These are phyloP conservation scores for Xylaria grammica DNA, from an alignment of 495 filamentous ascomycete genomes.

Conservation along the genomic window DNA sequence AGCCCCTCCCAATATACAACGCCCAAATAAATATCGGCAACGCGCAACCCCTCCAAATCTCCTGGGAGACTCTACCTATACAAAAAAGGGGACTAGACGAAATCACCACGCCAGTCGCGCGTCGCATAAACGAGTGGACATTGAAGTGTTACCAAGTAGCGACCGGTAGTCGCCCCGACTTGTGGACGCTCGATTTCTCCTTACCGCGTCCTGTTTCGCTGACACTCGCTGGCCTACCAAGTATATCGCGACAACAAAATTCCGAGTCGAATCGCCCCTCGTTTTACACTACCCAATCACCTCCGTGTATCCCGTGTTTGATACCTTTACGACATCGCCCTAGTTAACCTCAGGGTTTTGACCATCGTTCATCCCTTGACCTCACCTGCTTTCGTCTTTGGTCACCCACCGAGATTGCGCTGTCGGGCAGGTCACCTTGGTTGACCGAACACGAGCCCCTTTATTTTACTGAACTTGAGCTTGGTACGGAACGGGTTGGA, in stretches of 20 bases:
- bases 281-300: conserved; percentile 3
- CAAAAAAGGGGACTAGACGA: background rate
- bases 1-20: background rate
- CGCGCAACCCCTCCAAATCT: background rate
- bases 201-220: background rate
- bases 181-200: background rate
- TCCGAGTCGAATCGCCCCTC: conserved; percentile 12
- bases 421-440: background rate
- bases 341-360: background rate
- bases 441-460: background rate
- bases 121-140: background rate
- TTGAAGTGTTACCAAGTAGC: conserved; percentile 1
- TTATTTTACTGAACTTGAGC: background rate
- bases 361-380: background rate
- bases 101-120: background rate
- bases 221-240: background rate
- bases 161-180: background rate
- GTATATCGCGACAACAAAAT: background rate
- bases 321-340: background rate
- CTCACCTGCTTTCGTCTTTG: background rate
- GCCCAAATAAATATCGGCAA: background rate
- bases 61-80: background rate
- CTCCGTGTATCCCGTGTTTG: background rate
- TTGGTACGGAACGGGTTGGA: conserved; percentile 12
- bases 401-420: background rate